These are phyloP conservation scores for Chytriomyces confervae DNA, from an alignment of 192 early-diverging fungal genomes.

Conservation along the genomic window DNA sequence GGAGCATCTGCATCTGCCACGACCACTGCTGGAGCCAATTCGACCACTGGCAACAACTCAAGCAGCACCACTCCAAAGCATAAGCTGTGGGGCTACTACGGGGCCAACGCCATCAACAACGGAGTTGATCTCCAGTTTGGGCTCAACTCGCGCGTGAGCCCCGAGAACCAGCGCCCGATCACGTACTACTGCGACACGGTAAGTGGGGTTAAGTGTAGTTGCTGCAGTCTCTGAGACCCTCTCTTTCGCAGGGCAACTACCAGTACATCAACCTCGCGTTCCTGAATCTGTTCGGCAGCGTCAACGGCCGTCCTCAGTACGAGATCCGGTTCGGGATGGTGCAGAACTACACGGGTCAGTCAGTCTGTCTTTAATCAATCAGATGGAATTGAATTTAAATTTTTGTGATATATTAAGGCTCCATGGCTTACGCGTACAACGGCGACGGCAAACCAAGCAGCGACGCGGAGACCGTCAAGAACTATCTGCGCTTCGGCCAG, in stretches of 20 bases:
- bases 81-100: constrained; percentile 1
- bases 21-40: neutral
- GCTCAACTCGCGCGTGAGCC: neutral
- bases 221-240: too few relatives aligned
- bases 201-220: too few relatives aligned
- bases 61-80: neutral
- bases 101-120: neutral
- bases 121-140: neutral
- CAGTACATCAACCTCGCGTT: constrained; percentile 12
- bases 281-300: neutral
- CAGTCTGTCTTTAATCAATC: neutral
- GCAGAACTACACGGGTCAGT: neutral
- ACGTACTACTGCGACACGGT: neutral
- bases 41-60: neutral
- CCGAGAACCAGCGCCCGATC: neutral
- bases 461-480: neutral
- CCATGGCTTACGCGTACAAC: neutral
- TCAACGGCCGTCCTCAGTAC: neutral
- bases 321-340: neutral
- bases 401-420: neutral
- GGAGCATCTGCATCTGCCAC: neutral
- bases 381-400: neutral
- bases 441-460: neutral
- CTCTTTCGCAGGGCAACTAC: neutral
- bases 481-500: neutral